phyloP scores from a whole-genome alignment of 495 filamentous ascomycete species.

The Chaetomium fimeti region DNA sequence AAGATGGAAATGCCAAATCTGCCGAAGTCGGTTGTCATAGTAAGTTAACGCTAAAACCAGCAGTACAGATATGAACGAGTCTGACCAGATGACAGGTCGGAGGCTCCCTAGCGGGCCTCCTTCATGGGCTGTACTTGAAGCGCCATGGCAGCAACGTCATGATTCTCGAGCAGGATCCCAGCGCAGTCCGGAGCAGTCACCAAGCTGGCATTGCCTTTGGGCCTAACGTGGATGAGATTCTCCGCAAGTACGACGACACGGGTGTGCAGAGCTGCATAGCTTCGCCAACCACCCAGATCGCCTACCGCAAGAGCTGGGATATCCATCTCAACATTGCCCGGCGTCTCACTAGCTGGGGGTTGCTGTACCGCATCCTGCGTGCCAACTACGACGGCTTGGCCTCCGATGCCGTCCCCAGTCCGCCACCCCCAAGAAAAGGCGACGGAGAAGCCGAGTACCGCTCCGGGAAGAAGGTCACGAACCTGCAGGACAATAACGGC shows the following conservation, averaged over 20 bases:
- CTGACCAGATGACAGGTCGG: constrained; percentile 30
- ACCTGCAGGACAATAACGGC: constrained; percentile 34
- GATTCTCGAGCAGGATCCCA: constrained; percentile 49
- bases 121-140: constrained; percentile 43
- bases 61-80: not conserved
- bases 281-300: not conserved
- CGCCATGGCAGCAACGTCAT: constrained; percentile 42
- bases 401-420: constrained; percentile 28
- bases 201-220: constrained; percentile 51
- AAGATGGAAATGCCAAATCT: not conserved
- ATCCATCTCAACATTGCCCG: constrained; percentile 20
- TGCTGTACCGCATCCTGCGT: constrained; percentile 48
- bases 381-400: constrained; percentile 51
- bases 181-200: constrained; percentile 42
- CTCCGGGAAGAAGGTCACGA: constrained; percentile 43
- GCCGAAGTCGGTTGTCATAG: not conserved
- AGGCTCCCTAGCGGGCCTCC: constrained; percentile 41
- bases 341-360: constrained; percentile 49
- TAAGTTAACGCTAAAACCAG: not conserved
- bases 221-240: constrained; percentile 18
- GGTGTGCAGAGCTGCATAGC: constrained; percentile 16
- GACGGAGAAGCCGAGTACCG: constrained; percentile 42
- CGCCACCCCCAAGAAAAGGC: constrained; percentile 25
- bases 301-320: constrained; percentile 19
- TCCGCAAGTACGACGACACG: constrained; percentile 27